Evolutionary conservation across 768 basidiomycete species (phyloP), one percentile per base, ranked within the genome.

Genomic region (Mycena crocata): DNA sequence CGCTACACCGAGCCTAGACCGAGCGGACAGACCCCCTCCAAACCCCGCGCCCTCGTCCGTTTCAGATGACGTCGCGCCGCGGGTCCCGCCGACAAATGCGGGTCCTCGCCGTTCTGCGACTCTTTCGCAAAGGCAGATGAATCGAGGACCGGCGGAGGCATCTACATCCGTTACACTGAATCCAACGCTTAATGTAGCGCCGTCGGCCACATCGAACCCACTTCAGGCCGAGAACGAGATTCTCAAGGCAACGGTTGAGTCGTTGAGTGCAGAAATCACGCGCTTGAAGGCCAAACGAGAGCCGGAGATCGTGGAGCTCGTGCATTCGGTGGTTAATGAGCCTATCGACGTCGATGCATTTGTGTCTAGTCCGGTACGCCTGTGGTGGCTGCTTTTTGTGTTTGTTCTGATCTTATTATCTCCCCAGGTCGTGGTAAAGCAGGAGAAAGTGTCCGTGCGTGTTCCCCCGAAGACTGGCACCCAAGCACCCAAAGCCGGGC

Each of bases 131-230:
- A 21, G 42, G 30, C 34, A 42, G 28, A 32, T 30, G 12, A 32
- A 55, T n/a, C 49, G 9, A 13, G 59, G 64, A 58, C 15, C 23
- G 23, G 58, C 50, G 17, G 64, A 60, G 58, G 13, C 57, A 13
- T 15, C 35, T 7, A 45, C 52, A 34, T 12, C 64, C 12, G 52
- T 37, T 14, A 30, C 45, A 17, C 64, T 66, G 23, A 50, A 60
- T 17, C 12, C 45, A 15, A 30, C 45, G n/a, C 64, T 66, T 23
- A 50, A 60, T 17, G 17, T 30, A 1, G 40, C 57, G 24, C 42
- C 59, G 40, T 49, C 46, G 6, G 21, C 10, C 39, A 44, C 32
- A 28, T n/a, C 44, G 31, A 52, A 55, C 4, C 30, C 62, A 37
- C 46, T 48, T 34, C 34, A 30, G 37, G 26, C n/a, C n/a, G 64